Evolutionary conservation across 164 flowering plant genomes (phyloP).

Genomic region (Magnolia officinalis): DNA sequence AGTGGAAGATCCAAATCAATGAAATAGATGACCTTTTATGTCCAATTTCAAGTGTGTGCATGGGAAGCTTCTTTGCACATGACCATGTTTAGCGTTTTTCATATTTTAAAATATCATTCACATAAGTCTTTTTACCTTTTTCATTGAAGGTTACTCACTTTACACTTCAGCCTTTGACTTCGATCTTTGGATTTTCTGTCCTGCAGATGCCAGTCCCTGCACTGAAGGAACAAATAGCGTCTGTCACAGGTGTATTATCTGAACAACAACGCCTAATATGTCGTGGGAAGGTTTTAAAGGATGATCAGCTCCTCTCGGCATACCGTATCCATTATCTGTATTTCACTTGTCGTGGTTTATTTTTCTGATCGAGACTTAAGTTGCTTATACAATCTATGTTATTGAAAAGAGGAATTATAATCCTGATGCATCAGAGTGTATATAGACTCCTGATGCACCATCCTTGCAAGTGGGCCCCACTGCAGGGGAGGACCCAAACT

Average conservation of each 20-base stretch:
- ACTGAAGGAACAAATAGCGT: slow-evolving; percentile 81
- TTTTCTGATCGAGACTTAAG: not conserved
- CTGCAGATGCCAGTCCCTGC: slow-evolving; percentile 88
- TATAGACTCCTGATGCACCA: too few relatives aligned
- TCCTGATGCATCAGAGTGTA: not conserved
- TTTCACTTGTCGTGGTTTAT: not conserved
- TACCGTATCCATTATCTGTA: slow-evolving; percentile 67
- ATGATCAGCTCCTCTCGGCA: slow-evolving; percentile 94
- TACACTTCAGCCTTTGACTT: not conserved
- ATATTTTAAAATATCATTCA: too few relatives aligned
- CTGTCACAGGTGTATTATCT: slow-evolving; percentile 77
- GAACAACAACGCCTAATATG: slow-evolving; percentile 93
- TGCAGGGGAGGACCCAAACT: too few relatives aligned
- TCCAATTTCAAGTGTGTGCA: not conserved
- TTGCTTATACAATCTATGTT: not conserved
- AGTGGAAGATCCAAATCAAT: not conserved
- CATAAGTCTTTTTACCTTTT: too few relatives aligned
- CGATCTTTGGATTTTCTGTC: not conserved
- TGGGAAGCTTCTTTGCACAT: not conserved
- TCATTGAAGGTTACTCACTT: too few relatives aligned
- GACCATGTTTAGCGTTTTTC: not conserved
- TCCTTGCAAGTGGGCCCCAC: too few relatives aligned
- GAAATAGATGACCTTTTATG: not conserved
- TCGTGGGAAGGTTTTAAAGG: slow-evolving; percentile 90
- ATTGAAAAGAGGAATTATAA: too few relatives aligned